Base-by-base conservation (phyloP, 805 yeast genomes). In the Clavispora vitiphila region DNA sequence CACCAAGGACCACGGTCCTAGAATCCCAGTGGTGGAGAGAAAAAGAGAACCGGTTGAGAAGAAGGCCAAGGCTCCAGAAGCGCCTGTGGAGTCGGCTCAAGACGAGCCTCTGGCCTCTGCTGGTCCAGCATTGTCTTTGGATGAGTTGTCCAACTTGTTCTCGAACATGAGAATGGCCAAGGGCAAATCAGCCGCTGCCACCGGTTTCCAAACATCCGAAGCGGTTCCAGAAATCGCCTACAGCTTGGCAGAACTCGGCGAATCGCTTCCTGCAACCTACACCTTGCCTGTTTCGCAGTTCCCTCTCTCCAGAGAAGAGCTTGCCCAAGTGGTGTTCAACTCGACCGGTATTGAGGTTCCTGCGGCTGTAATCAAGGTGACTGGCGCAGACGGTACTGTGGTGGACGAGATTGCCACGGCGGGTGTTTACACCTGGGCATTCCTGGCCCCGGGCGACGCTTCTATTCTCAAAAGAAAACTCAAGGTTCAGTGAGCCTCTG, bases 11-110 rank as follows among this genome's bases (percentile, higher is more conserved):
- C 45, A 57, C 32, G 67, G 62, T 4, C 74, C 74, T 6, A 60
- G 64, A 38, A 62, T 69, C 29, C 71, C 72, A 3, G 69, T 69
- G n/a, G 73, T 67, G 5, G 64, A 57, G 38, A 57, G 42, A 24
- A 37, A 21, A 20, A 43, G 39, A 26, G 26, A 15, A 5, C 35
- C 34, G 3, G 38, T 29, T 10, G 34, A 22, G 27, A 40, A 41
- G 35, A 48, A 49, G 40, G 41, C 38, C 15, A 29, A 11, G 39
- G 34, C 14, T 14, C 29, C 12, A 10, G 37, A 21, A 11, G 14
- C 11, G 41, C 41, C 32, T 14, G 34, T 20, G 25, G 39, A 26
- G 12, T 41, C 19, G 5, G 24, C 31, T 15, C 43, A 36, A 14
- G 45, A 39, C 21, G 44, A 41, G 25, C 39, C 39, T 39, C 11